Conservation (phyloP, 2,329 filamentous ascomycete species). For the Cladosporium colombiae region DNA sequence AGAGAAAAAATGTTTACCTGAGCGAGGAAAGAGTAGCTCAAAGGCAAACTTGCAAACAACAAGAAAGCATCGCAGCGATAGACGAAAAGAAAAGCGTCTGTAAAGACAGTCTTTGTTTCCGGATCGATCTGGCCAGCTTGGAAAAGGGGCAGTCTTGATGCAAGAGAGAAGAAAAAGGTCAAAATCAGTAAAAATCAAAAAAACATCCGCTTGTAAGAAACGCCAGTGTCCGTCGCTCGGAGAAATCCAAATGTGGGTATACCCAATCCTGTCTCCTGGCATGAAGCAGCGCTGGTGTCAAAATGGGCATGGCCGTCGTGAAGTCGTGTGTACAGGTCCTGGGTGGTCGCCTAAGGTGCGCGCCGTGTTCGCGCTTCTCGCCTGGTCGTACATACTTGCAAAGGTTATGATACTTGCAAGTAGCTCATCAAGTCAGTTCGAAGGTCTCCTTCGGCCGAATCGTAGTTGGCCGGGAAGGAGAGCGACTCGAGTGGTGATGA, state of each 20-base stretch:
- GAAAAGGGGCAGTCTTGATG: constrained; percentile 1
- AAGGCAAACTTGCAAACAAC: not conserved
- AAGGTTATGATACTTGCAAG: constrained; percentile 13
- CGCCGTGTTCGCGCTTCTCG: constrained; percentile 17
- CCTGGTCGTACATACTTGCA: constrained; percentile 9
- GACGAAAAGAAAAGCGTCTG: not conserved
- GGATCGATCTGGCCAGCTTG: not conserved
- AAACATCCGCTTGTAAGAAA: constrained; percentile 6
- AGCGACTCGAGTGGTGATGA: constrained; percentile 15
- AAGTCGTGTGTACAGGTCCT: constrained; percentile 11
- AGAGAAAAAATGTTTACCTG: not conserved
- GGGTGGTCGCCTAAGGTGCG: not conserved
- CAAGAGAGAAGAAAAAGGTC: not conserved
- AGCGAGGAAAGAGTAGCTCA: not conserved
- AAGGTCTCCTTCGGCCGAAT: constrained; percentile 13
- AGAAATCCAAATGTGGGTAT: constrained; percentile 10
- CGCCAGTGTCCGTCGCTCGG: constrained; percentile 8
- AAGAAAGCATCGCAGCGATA: constrained; percentile 12
- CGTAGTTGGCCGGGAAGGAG: constrained; percentile 12
- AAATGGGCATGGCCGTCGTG: constrained; percentile 17
- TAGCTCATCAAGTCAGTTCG: constrained; percentile 18
- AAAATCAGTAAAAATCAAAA: constrained; percentile 10
- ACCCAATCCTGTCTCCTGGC: constrained; percentile 14
- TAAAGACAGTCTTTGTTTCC: constrained; percentile 8
- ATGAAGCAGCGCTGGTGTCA: constrained; percentile 9